Evolutionary conservation across 225 moss, liverwort and hornwort genomes (phyloP).

Genomic region (Physcomitrium patens): DNA sequence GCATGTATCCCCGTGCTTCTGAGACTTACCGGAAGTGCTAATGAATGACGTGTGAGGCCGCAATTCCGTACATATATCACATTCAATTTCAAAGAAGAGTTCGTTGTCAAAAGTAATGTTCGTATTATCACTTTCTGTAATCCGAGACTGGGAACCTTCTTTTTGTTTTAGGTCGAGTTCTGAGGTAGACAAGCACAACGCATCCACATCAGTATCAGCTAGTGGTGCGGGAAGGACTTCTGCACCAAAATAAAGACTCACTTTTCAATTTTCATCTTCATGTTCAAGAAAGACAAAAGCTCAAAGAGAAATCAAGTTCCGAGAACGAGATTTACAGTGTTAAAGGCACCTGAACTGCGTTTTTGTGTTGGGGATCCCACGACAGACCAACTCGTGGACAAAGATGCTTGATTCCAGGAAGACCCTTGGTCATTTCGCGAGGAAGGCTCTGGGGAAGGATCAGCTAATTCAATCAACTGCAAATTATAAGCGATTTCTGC

Average conservation of each 20-base stretch:
- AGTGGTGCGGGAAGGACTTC: not conserved
- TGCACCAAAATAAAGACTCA: conserved; percentile 17
- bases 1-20: not conserved
- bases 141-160: conserved; percentile 6
- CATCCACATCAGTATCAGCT: not conserved
- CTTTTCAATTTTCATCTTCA: conserved; percentile 15
- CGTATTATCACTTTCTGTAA: not conserved
- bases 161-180: not conserved
- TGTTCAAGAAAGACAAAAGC: not conserved
- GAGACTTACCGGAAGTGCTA: conserved; percentile 33
- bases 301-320: not conserved
- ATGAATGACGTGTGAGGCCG: conserved; percentile 35
- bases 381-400: conserved; percentile 21
- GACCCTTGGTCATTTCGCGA: conserved; percentile 7
- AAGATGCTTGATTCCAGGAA: conserved; percentile 25
- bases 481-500: conserved; percentile 45
- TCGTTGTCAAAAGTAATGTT: not conserved
- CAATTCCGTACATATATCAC: conserved; percentile 42
- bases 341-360: not conserved
- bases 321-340: not conserved
- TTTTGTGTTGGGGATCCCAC: not conserved
- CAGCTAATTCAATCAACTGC: conserved; percentile 37
- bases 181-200: not conserved
- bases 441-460: conserved; percentile 12
- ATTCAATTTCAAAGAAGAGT: conserved; percentile 32